Base-by-base conservation (phyloP, 345 rosid species). In the Rhodamnia argentea region DNA sequence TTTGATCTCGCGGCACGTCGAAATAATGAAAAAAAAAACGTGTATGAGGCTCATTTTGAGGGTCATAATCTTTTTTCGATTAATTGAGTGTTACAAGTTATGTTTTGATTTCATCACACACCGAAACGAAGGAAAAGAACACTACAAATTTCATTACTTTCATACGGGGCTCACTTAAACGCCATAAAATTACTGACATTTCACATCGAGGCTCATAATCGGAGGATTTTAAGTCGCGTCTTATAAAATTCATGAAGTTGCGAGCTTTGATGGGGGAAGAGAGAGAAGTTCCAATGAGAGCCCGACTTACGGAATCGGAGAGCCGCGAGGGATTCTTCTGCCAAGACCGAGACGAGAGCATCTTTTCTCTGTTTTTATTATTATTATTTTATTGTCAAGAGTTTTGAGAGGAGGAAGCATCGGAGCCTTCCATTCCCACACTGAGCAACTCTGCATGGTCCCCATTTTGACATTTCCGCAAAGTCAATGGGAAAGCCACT, bases 401-500 rank as follows among this genome's bases (percentile, higher is more conserved):
- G 9, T 4, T 64, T 32, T 18, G 2, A 3, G 47, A 62, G 75
- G 75, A 29, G 47, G 47, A 22, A 37, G 81, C 81, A 37, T 70
- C 81, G 47, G 81, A 2, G 81, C 85, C 62, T 27, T 83, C 74
- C 29, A 24, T 26, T 26, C 62, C 86, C 82, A 32, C 62, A 50
- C 78, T 22, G 18, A 12, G 27, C 52, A 18, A 70, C 18, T 86
- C 52, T 22, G 42, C 84, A 20, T 13, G 83, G 86, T 54, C 91
- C 91, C 93, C 86, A 86, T 53, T 94, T 94, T 94, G 96, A 93
- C 97, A 90, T 89, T 83, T 83, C 70, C 10, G 2, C 86, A 87
- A 92, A 93, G 96, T 95, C 98, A 95, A 94, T 76, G 83, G 15
- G 22, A 85, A 75, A 74, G 58, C 26, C 81, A 37, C 81, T 70